phyloP scores from a whole-genome alignment of 2,329 filamentous ascomycete species.

The Fusarium sp. region DNA sequence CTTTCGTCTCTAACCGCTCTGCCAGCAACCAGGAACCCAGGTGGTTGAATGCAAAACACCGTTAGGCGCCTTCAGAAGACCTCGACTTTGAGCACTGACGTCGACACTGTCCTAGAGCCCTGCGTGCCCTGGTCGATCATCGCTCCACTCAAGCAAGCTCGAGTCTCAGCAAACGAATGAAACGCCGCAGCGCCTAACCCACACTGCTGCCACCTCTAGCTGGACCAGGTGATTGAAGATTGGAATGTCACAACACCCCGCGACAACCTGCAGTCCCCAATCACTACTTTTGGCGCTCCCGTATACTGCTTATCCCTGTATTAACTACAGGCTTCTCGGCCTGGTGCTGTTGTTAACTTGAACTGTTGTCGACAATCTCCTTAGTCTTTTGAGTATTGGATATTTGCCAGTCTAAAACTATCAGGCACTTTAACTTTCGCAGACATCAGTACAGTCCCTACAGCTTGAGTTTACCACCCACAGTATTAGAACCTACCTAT shows the following conservation, averaged over 20 bases:
- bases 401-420: background rate
- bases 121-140: conserved; percentile 49
- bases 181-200: conserved; percentile 51
- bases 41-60: conserved; percentile 14
- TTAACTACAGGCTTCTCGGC: conserved; percentile 22
- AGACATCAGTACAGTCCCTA: conserved; percentile 22
- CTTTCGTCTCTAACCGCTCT: conserved; percentile 36
- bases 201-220: conserved; percentile 44
- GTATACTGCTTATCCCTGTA: conserved; percentile 39
- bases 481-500: conserved; percentile 17
- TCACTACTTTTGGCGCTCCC: conserved; percentile 43
- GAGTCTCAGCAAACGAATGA: conserved; percentile 49
- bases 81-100: conserved; percentile 43
- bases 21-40: conserved; percentile 29
- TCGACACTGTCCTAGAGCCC: conserved; percentile 41
- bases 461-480: conserved; percentile 19
- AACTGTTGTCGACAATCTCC: background rate
- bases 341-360: conserved; percentile 14
- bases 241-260: conserved; percentile 48
- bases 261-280: conserved; percentile 40
- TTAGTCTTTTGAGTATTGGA: background rate
- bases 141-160: conserved; percentile 45
- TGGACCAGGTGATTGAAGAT: conserved; percentile 48
- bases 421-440: conserved; percentile 1
- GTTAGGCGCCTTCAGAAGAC: conserved; percentile 32